Conservation (phyloP, 192 early-diverging fungal genomes). For the Chytriomyces confervae region DNA sequence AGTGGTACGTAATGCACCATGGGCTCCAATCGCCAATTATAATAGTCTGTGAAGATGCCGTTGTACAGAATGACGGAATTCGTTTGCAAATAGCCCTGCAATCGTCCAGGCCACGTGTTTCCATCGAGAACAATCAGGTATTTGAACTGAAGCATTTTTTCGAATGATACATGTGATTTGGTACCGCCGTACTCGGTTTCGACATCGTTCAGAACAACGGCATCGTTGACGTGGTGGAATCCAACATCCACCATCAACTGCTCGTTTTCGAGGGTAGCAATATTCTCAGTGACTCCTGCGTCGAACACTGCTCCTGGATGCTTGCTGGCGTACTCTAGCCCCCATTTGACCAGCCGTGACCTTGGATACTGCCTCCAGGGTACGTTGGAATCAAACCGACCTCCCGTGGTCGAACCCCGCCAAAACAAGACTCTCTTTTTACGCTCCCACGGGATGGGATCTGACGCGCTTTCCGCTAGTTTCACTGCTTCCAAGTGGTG, state of each 20-base stretch:
- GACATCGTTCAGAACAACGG: no score
- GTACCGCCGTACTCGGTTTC: no score
- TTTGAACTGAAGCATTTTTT: constrained; percentile 29
- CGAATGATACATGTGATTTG: background rate
- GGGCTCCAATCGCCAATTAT: constrained; percentile 20
- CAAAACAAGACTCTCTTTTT: constrained; percentile 28
- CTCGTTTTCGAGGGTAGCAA: background rate
- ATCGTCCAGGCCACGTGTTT: constrained; percentile 8
- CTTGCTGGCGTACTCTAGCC: background rate
- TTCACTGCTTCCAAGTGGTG: background rate
- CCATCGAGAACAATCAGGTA: constrained; percentile 30
- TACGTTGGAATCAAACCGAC: background rate
- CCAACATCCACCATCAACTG: constrained; percentile 8
- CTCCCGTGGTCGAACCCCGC: constrained; percentile 19
- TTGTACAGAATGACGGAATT: constrained; percentile 22
- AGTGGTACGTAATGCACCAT: constrained; percentile 35
- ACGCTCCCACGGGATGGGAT: background rate
- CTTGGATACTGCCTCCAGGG: constrained; percentile 1
- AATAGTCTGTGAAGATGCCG: constrained; percentile 24
- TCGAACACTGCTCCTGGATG: constrained; percentile 7
- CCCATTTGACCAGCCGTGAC: constrained; percentile 12
- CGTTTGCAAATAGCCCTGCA: constrained; percentile 9
- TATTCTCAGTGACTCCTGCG: background rate
- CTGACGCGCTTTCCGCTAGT: background rate
- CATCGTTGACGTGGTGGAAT: background rate